phyloP scores from a whole-genome alignment of 2,329 filamentous ascomycete species.

The Coniella lustricola region DNA sequence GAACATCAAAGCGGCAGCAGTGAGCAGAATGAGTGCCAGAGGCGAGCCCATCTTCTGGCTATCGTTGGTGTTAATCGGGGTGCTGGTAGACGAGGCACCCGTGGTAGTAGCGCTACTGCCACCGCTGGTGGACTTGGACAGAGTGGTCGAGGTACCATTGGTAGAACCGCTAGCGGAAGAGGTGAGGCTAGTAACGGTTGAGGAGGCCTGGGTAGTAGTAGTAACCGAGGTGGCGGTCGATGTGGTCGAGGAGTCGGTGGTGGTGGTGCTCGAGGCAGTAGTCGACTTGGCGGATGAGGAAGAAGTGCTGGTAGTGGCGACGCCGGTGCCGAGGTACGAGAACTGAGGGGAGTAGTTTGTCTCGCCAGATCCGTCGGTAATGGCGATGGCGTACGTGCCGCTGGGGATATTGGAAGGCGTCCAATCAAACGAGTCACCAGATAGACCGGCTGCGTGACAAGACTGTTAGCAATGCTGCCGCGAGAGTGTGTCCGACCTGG shows the following conservation, averaged over 20 bases:
- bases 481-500: too few relatives aligned
- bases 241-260: constrained; percentile 13
- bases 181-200: constrained; percentile 18
- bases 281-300: constrained; percentile 16
- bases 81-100: constrained; percentile 18
- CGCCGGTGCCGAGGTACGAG: constrained; percentile 24
- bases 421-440: constrained; percentile 32
- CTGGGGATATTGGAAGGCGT: constrained; percentile 29
- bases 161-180: constrained; percentile 17
- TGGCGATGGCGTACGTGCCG: constrained; percentile 39
- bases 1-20: constrained; percentile 34
- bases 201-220: constrained; percentile 10
- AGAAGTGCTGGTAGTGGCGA: constrained; percentile 14
- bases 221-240: constrained; percentile 13
- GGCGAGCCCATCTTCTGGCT: constrained; percentile 32
- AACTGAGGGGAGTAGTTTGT: constrained; percentile 40
- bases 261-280: constrained; percentile 10
- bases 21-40: constrained; percentile 33
- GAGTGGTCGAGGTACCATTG: constrained; percentile 18
- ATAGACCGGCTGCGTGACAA: constrained; percentile 24
- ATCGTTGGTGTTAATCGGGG: constrained; percentile 27
- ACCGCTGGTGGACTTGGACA: constrained; percentile 14
- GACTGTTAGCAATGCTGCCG: background rate
- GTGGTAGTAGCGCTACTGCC: constrained; percentile 15
- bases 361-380: constrained; percentile 29